Evolutionary conservation across 2,329 filamentous ascomycete species (phyloP), one percentile per base, ranked within the genome.

Genomic region (Xylaria sp.): DNA sequence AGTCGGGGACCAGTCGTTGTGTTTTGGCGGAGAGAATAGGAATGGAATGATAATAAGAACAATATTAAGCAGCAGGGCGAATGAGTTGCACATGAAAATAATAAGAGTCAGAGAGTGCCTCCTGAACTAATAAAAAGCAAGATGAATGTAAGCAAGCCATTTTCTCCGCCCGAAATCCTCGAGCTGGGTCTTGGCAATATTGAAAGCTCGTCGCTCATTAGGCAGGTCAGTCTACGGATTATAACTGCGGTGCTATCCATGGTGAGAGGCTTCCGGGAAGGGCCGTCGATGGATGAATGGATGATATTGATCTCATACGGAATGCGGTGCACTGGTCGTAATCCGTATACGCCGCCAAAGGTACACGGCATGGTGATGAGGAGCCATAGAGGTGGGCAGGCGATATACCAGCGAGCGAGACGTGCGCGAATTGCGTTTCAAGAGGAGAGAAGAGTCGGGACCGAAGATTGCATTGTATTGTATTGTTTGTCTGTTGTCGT

Each of bases 381-480:
- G 23, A 30, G 23, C 23, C 23, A 30, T 30, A 30, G 23, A 48
- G 4, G 8, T 42, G 19, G 18, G 35, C 42, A 42, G 39, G 39
- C 46, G 13, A 54, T 6, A 52, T 13, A 35, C 46, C 44, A 46
- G 44, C 13, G n/a, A 16, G n/a, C 34, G 23, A 39, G 7, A 39
- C 46, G 46, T 23, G 16, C 44, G 35, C 35, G 39, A 30, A 30
- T 30, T 57, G 35, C 42, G 56, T 61, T 56, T 61, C 44, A 59
- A 44, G 37, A 35, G 16, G 49, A 19, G 6, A 52, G 23, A 4
- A 30, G 23, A 35, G 48, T 35, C 46, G 10, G 51, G 34, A 8
- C 49, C 46, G n/a, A 46, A 13, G 2, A 30, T 30, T 30, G 23
- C 5, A 30, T 5, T 4, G 5, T 30, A 30, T 30, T 30, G 1